These are phyloP conservation scores for Saccharomycopsis hybrid DNA, from an alignment of 1,139 yeast genomes.

Conservation along the genomic window DNA sequence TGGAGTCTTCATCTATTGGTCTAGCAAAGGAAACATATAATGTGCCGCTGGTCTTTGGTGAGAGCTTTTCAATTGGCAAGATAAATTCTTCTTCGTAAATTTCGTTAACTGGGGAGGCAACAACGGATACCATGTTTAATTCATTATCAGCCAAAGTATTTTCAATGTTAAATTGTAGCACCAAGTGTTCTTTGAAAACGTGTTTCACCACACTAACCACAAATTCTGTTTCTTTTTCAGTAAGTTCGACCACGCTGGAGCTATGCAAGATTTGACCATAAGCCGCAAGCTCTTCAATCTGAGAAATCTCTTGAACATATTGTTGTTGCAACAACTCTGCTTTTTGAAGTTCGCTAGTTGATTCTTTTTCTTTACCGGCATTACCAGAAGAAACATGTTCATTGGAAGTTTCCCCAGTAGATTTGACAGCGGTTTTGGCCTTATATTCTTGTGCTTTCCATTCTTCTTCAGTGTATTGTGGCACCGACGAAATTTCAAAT, in stretches of 20 bases:
- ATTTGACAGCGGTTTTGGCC: conserved; percentile 31
- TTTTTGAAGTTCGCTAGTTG: conserved; percentile 30
- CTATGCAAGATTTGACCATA: conserved; percentile 77
- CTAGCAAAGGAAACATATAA: conserved; percentile 73
- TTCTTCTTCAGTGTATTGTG: conserved; percentile 45
- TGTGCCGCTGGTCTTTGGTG: conserved; percentile 66
- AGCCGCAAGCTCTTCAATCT: conserved; percentile 60
- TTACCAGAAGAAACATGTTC: conserved; percentile 8
- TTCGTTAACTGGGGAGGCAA: conserved; percentile 58
- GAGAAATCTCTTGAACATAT: conserved; percentile 58
- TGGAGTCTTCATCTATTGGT: conserved; percentile 33
- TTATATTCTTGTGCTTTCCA: conserved; percentile 41
- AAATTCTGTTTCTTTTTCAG: conserved; percentile 92
- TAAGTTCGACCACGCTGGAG: conserved; percentile 60
- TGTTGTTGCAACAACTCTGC: conserved; percentile 45
- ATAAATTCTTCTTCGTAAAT: conserved; percentile 64
- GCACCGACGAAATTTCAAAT: conserved; percentile 64
- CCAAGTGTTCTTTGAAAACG: conserved; percentile 67
- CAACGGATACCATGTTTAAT: conserved; percentile 73
- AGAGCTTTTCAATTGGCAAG: conserved; percentile 65
- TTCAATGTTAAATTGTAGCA: conserved; percentile 76
- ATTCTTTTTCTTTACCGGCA: conserved; percentile 30
- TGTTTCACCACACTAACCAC: conserved; percentile 83
- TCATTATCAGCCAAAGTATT: conserved; percentile 78
- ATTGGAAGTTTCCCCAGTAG: conserved; percentile 27